These are phyloP conservation scores for Chytriomyces hyalinus DNA, from an alignment of 192 early-diverging fungal genomes.

Conservation along the genomic window DNA sequence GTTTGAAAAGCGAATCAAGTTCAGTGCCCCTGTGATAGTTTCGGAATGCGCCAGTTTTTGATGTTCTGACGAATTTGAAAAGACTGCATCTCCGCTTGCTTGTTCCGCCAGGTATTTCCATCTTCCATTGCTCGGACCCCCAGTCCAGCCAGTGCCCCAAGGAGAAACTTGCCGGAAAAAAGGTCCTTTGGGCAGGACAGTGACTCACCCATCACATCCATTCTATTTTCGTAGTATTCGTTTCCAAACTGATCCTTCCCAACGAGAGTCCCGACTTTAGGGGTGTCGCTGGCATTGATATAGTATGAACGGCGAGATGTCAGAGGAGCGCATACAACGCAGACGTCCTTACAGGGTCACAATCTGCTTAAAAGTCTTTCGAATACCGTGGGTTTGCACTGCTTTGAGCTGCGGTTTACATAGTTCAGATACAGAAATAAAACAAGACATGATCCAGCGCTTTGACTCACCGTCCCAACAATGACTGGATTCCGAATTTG, in stretches of 20 bases:
- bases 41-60: too few relatives aligned
- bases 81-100: too few relatives aligned
- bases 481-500: background rate
- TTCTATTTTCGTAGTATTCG: slow-evolving; percentile 59
- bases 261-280: slow-evolving; percentile 51
- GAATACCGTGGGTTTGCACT: slow-evolving; percentile 30
- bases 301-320: background rate
- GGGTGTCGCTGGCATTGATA: slow-evolving; percentile 41
- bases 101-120: too few relatives aligned
- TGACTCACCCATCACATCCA: slow-evolving; percentile 44
- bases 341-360: slow-evolving; percentile 31
- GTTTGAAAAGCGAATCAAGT: background rate
- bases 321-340: background rate
- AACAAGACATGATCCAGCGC: background rate
- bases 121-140: too few relatives aligned
- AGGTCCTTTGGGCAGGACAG: background rate
- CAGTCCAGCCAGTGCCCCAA: too few relatives aligned
- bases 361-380: slow-evolving; percentile 30
- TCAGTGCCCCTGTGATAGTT: too few relatives aligned
- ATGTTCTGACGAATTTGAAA: too few relatives aligned
- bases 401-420: slow-evolving; percentile 21
- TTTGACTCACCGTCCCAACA: background rate
- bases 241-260: slow-evolving; percentile 56
- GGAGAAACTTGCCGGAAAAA: background rate
- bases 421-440: background rate